Evolutionary conservation across 768 basidiomycete species (phyloP).

Genomic region (Rhizopogon roseolus): DNA sequence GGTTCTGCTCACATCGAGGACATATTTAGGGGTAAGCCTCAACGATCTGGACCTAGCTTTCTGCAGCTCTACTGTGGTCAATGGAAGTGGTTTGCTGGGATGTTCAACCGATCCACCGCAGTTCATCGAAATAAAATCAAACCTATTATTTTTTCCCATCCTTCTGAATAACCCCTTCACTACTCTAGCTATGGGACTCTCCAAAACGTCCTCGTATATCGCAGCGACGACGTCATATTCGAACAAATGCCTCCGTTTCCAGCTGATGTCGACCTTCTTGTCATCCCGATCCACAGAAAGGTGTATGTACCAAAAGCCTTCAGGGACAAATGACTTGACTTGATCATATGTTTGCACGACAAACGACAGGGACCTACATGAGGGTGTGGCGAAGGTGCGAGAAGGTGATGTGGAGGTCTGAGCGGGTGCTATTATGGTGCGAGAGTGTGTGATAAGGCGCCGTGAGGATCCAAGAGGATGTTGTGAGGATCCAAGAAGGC

Average conservation of each 20-base stretch:
- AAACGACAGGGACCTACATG: constrained; percentile 91
- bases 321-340: constrained; percentile 81
- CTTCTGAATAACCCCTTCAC: constrained; percentile 77
- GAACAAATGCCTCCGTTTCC: constrained; percentile 85
- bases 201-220: constrained; percentile 69
- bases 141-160: constrained; percentile 89
- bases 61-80: constrained; percentile 97
- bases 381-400: too few relatives aligned
- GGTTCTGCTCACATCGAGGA: constrained; percentile 70
- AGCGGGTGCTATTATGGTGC: too few relatives aligned
- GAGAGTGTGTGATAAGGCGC: too few relatives aligned
- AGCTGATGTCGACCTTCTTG: constrained; percentile 74
- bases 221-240: constrained; percentile 62
- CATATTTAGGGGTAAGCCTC: constrained; percentile 82
- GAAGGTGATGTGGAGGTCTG: too few relatives aligned
- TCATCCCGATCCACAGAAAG: constrained; percentile 51
- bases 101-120: not conserved
- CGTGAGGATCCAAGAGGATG: too few relatives aligned
- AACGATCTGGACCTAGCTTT: constrained; percentile 92
- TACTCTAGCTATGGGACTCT: constrained; percentile 62
- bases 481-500: too few relatives aligned
- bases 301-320: constrained; percentile 91
- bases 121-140: not conserved
- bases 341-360: constrained; percentile 90
- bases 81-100: constrained; percentile 89